Conservation (phyloP, 2,329 filamentous ascomycete species). For the Aureobasidium sp. region DNA sequence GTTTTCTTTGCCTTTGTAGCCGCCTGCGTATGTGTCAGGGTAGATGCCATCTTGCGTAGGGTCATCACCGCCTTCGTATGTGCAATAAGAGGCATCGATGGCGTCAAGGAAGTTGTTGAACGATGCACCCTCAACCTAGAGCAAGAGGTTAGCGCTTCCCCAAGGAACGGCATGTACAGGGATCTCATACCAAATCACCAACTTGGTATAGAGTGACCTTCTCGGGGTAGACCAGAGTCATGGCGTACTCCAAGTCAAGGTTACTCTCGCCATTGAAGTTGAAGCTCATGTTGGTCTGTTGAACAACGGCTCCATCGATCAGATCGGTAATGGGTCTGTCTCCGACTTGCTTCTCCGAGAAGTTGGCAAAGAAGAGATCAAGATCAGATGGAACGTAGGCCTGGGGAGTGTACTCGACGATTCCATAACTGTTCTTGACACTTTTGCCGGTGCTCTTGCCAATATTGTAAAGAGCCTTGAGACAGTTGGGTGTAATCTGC, state of each 20-base stretch:
- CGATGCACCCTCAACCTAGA: conserved; percentile 24
- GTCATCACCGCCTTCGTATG: conserved; percentile 34
- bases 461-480: conserved; percentile 31
- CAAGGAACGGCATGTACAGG: background rate
- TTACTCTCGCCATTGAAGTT: conserved; percentile 40
- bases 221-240: conserved; percentile 46
- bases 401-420: conserved; percentile 46
- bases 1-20: conserved; percentile 34
- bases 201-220: conserved; percentile 42
- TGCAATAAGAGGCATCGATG: conserved; percentile 40
- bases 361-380: conserved; percentile 31
- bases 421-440: conserved; percentile 43
- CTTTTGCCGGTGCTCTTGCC: conserved; percentile 29
- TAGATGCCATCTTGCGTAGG: conserved; percentile 32
- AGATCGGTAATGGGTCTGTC: conserved; percentile 25
- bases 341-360: conserved; percentile 25
- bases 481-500: conserved; percentile 50
- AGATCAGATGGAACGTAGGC: conserved; percentile 37
- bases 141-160: background rate
- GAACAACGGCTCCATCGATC: conserved; percentile 31
- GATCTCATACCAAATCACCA: conserved; percentile 26
- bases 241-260: conserved; percentile 49
- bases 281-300: conserved; percentile 32
- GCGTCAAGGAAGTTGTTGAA: conserved; percentile 36
- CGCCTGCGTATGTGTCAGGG: conserved; percentile 25